Conservation (phyloP, 306 rosid species). For the Spatholobus suberectus region DNA sequence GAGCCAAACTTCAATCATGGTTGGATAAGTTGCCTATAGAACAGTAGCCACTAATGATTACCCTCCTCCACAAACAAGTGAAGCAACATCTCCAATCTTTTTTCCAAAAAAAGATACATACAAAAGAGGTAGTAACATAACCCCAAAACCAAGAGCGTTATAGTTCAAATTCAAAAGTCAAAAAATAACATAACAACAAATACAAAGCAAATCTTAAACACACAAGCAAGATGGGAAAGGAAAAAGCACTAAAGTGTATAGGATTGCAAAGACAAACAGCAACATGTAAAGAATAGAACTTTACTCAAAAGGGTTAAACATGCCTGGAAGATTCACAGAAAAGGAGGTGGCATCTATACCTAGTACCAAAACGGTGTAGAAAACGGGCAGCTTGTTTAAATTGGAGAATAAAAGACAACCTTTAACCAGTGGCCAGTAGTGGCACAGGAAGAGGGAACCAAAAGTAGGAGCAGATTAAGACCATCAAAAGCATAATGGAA, state of each 20-base stretch:
- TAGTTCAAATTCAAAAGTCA: conserved; percentile 19
- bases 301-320: neutral
- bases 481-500: neutral
- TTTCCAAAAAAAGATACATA: neutral
- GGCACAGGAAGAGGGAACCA: neutral
- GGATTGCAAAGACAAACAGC: neutral
- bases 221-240: conserved; percentile 14
- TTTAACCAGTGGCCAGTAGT: conserved; percentile 15
- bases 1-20: conserved; percentile 60
- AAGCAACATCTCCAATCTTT: conserved; percentile 26
- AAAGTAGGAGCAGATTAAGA: conserved; percentile 22
- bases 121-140: conserved; percentile 12
- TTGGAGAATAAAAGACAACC: conserved; percentile 17
- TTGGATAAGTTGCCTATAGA: conserved; percentile 35
- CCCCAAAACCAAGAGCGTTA: neutral
- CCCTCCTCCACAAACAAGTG: conserved; percentile 37
- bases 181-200: neutral
- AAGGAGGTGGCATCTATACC: neutral
- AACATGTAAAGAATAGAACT: conserved; percentile 16
- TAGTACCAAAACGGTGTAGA: conserved; percentile 24
- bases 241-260: conserved; percentile 13
- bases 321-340: conserved; percentile 27
- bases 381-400: conserved; percentile 15
- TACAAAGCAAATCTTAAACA: conserved; percentile 3
- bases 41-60: conserved; percentile 32